Base-by-base conservation (phyloP, 2,329 filamentous ascomycete species). In the Fusarium algeriense region DNA sequence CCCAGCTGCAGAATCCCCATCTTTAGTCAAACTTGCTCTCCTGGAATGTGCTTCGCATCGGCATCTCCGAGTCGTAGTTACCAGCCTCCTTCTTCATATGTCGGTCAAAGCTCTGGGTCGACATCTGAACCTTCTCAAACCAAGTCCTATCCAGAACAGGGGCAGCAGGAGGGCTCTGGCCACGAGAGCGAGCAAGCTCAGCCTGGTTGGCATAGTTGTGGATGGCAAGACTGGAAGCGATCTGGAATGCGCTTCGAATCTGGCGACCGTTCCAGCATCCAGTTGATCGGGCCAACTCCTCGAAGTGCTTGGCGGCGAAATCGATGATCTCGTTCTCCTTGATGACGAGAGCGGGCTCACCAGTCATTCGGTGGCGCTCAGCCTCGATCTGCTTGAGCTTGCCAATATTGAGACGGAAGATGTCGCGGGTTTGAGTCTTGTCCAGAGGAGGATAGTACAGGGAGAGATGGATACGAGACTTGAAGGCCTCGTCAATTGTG, bases 401-500 rank as follows among this genome's bases (percentile, higher is more conserved):
- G 37, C 69, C 48, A 12, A 84, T 79, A 66, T 83, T 84, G 34
- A 82, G 71, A 6, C 76, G 78, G 80, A 83, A 84, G 60, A 84
- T 82, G 17, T 82, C 80, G 17, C 77, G 78, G 2, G 81, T 83
- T 64, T 83, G 80, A 0, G 75, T 70, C 73, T 79, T 79, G 49
- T 79, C 77, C 1, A 84, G 76, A 1, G 80, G 81, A 11, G 80
- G 80, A 60, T 85, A 85, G 77, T 83, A 83, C 2, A 86, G 75
- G 2, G 77, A 81, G 20, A 84, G 69, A 59, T 86, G 84, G 41
- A 86, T 83, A 19, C 84, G 81, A 3, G 84, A 86, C 74, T 81
- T 81, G 76, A 86, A 85, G 1, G 85, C 85, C 60, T 84, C 84
- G 54, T 87, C 85, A 6, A 87, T 81, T 3, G 78, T 78, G 19